phyloP scores from a whole-genome alignment of 2,329 filamentous ascomycete species.

The Colletotrichum cordylinicola region DNA sequence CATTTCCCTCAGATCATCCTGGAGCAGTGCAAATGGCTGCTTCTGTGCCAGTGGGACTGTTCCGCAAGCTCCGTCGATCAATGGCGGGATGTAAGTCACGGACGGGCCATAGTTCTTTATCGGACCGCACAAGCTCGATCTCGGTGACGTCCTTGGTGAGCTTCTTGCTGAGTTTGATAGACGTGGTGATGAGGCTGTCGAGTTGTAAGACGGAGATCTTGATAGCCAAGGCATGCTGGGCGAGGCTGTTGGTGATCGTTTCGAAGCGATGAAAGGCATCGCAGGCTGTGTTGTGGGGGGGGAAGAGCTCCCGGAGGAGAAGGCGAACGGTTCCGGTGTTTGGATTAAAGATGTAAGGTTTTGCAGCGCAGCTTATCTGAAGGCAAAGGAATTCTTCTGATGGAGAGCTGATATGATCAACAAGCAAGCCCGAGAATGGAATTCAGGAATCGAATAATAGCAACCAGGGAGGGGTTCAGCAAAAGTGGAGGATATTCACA shows the following conservation, averaged over 20 bases:
- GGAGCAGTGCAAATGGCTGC: slow-evolving; percentile 24
- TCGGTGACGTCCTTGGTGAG: slow-evolving; percentile 14
- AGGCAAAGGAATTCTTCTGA: background rate
- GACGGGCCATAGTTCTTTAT: slow-evolving; percentile 23
- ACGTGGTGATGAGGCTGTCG: slow-evolving; percentile 4
- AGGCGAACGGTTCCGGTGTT: background rate
- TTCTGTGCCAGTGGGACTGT: slow-evolving; percentile 33
- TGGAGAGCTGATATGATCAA: background rate
- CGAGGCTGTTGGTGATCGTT: slow-evolving; percentile 15
- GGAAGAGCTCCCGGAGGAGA: background rate
- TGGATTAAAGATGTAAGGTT: background rate
- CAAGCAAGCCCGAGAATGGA: background rate
- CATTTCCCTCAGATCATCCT: slow-evolving; percentile 26
- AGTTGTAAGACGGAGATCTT: slow-evolving; percentile 20
- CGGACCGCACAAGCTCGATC: slow-evolving; percentile 2
- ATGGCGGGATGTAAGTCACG: slow-evolving; percentile 38
- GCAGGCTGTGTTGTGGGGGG: background rate
- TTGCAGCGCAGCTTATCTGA: background rate
- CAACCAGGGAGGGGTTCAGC: background rate
- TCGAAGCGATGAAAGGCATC: slow-evolving; percentile 22
- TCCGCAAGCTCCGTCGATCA: slow-evolving; percentile 39
- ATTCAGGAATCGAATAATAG: background rate
- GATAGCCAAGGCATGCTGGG: slow-evolving; percentile 18
- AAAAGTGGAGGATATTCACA: background rate
- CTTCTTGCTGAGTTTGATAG: background rate